Base-by-base conservation (phyloP, 805 yeast genomes). In the Candida vartiovaarae region DNA sequence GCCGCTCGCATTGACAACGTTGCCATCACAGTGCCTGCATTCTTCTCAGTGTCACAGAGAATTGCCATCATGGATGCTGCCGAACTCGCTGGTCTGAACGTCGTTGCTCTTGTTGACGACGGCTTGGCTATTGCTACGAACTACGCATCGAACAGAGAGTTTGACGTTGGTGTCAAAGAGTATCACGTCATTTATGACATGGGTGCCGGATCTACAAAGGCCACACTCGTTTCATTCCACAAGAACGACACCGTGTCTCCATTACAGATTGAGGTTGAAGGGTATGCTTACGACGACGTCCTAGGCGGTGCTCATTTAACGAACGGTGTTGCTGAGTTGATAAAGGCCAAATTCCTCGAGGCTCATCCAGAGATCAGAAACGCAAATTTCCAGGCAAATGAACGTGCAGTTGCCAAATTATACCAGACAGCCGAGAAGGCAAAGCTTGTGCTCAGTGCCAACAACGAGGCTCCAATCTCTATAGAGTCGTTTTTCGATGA, bases 141-240 rank as follows among this genome's bases (percentile, higher is more conserved):
- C 56, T 90, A 78, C 60, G 86, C 87, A 2, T 71, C 84, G 30
- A 72, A 75, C 37, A 71, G 78, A 40, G 68, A 69, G 29, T 74
- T 74, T 47, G 62, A 64, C 6, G 45, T 47, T 9, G 72, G 70
- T 3, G 34, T 23, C 9, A 74, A 70, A 44, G 78, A 77, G 53
- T 73, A 78, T 55, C 85, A 85, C 58, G 59, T 88, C 40, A 74
- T 93, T 32, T 88, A 82, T 59, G 99, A 93, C 61, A 76, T 85
- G 76, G 99, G 99, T 38, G 91, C 96, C 5, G 95, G 95, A 2
- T 82, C 95, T 1, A 84, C 95, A 0, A 78, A 82, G 43, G 95
- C 95, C 2, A 84, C 98, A 0, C 66, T 93, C n/a, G 76, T 89
- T 40, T 78, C 90, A 1, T 70, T 82, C 49, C 62, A 64, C 15